A percentile compares a stretch with the other conserved stretches of the same genome.
Conservation (phyloP, 495 filamentous ascomycete genomes). For the Penicillium canescens region DNA sequence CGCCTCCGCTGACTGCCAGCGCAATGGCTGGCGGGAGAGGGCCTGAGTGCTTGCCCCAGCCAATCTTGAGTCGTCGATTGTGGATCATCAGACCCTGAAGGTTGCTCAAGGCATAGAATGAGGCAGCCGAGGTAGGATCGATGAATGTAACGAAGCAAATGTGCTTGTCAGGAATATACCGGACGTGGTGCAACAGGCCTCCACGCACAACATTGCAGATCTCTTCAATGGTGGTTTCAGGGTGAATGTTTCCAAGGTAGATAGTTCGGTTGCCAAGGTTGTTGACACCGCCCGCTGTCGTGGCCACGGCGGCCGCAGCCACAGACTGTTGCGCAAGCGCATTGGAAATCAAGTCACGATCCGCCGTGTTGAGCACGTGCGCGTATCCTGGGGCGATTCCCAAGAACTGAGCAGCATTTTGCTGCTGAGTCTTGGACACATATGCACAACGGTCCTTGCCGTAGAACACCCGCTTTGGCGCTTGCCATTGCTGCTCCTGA, state of each 20-base stretch:
- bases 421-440: conserved; percentile 98
- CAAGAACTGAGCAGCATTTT: conserved; percentile 97
- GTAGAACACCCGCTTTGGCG: conserved; percentile 93
- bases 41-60: conserved; percentile 98
- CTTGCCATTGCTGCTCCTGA: conserved; percentile 95
- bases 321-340: conserved; percentile 97
- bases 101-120: conserved; percentile 96
- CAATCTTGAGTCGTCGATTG: conserved; percentile 96
- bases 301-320: conserved; percentile 93
- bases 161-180: conserved; percentile 99
- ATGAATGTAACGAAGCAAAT: conserved; percentile 99
- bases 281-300: conserved; percentile 92
- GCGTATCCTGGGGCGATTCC: conserved; percentile 98
- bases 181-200: conserved; percentile 92
- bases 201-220: conserved; percentile 97
- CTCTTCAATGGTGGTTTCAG: conserved; percentile 97
- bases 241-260: conserved; percentile 98
- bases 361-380: conserved; percentile 91
- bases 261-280: conserved; percentile 97
- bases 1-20: conserved; percentile 89
- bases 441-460: conserved; percentile 98
- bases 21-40: conserved; percentile 96
- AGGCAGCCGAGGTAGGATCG: conserved; percentile 95
- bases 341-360: conserved; percentile 93
- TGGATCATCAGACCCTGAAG: conserved; percentile 98